Conservation (phyloP, 345 rosid genomes). For the Populus ilicifolia region DNA sequence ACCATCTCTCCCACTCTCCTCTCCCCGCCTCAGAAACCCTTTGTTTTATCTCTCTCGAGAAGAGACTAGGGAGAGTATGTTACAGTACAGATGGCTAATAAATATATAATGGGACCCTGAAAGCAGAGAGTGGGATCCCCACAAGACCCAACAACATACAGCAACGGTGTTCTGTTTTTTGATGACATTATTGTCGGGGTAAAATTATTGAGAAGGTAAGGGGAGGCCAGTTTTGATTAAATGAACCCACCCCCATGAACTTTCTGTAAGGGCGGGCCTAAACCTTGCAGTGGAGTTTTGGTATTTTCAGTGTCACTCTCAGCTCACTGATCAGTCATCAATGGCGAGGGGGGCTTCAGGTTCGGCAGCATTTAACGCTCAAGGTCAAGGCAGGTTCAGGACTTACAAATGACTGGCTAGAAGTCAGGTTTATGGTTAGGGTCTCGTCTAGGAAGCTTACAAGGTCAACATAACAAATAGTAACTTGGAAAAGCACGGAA, state of each 20-base stretch:
- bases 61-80: background rate
- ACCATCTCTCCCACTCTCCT: background rate
- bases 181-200: background rate
- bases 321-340: background rate
- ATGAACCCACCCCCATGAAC: background rate
- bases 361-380: slow-evolving; percentile 13
- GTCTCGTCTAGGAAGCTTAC: slow-evolving; percentile 1
- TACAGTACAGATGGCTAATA: slow-evolving; percentile 6
- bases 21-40: background rate
- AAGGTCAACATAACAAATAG: background rate
- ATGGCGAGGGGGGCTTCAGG: background rate
- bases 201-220: background rate
- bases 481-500: background rate
- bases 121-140: background rate
- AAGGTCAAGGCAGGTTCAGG: background rate
- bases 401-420: background rate
- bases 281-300: background rate
- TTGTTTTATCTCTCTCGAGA: background rate
- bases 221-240: background rate
- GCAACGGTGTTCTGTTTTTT: too few species aligned
- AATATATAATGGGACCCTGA: slow-evolving; percentile 15
- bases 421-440: background rate
- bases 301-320: background rate
- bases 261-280: slow-evolving; percentile 10
- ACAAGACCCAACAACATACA: background rate